phyloP scores from a whole-genome alignment of 1,284 basidiomycete species.

The Vanrija sp. region DNA sequence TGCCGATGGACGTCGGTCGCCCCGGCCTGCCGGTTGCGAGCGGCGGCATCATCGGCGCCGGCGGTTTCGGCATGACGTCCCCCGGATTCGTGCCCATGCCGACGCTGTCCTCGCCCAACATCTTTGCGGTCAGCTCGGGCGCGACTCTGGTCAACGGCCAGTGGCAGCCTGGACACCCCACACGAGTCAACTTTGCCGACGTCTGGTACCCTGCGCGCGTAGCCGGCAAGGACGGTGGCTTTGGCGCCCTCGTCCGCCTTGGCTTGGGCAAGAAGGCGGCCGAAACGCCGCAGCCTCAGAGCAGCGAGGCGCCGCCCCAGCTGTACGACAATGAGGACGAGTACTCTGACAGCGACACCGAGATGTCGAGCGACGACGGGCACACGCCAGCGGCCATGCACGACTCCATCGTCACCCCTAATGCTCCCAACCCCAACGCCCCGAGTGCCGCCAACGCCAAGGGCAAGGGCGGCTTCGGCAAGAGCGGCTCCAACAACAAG shows the following conservation, averaged over 20 bases:
- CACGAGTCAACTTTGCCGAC: slow-evolving; percentile 35
- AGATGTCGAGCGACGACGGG: slow-evolving; percentile 4
- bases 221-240: slow-evolving; percentile 24
- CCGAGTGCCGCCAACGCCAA: not conserved
- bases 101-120: slow-evolving; percentile 12
- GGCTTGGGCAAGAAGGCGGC: slow-evolving; percentile 15
- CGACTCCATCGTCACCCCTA: not conserved
- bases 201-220: slow-evolving; percentile 41
- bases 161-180: slow-evolving; percentile 33
- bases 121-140: slow-evolving; percentile 30
- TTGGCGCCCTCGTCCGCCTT: slow-evolving; percentile 27
- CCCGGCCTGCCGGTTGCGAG: slow-evolving; percentile 7
- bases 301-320: slow-evolving; percentile 5
- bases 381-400: slow-evolving; percentile 1
- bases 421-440: not conserved
- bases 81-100: slow-evolving; percentile 16
- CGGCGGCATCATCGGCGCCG: slow-evolving; percentile 24
- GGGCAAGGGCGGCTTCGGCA: slow-evolving; percentile 7
- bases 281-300: not conserved
- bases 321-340: slow-evolving; percentile 12
- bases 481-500: slow-evolving; percentile 6
- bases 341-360: slow-evolving; percentile 12
- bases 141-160: slow-evolving; percentile 41
- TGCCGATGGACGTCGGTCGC: slow-evolving; percentile 19
- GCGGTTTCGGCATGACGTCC: slow-evolving; percentile 17